These are phyloP conservation scores for Hydnomerulius pinastri DNA, from an alignment of 768 basidiomycete species.

Conservation along the genomic window DNA sequence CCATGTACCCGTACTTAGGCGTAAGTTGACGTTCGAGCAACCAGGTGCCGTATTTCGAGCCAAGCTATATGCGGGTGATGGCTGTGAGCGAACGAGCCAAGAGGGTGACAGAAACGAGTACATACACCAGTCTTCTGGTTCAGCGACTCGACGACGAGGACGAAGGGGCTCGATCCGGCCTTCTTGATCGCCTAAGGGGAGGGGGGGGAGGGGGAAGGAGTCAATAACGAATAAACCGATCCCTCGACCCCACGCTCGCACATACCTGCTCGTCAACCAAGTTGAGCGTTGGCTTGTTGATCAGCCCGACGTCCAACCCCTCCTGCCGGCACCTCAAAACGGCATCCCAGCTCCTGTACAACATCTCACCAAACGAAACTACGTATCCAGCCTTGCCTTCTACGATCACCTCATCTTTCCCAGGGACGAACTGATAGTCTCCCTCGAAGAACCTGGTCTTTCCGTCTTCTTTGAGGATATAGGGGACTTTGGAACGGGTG, in stretches of 20 bases:
- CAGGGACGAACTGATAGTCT: slow-evolving; percentile 77
- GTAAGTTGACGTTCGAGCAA: slow-evolving; percentile 79
- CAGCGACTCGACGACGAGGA: slow-evolving; percentile 82
- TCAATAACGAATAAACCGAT: too few relatives aligned
- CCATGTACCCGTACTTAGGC: slow-evolving; percentile 82
- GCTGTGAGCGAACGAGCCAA: background rate
- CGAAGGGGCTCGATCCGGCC: slow-evolving; percentile 73
- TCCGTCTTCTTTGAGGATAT: slow-evolving; percentile 78
- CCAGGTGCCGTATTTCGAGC: slow-evolving; percentile 86
- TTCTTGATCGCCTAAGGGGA: slow-evolving; percentile 55
- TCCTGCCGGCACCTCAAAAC: slow-evolving; percentile 70
- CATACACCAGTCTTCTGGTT: slow-evolving; percentile 86
- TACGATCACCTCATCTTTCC: slow-evolving; percentile 80
- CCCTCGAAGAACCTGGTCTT: slow-evolving; percentile 63
- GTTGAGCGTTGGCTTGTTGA: slow-evolving; percentile 86
- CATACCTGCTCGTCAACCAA: slow-evolving; percentile 77
- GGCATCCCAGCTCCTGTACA: slow-evolving; percentile 83
- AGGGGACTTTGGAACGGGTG: slow-evolving; percentile 87
- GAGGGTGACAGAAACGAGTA: slow-evolving; percentile 4
- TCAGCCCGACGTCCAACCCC: slow-evolving; percentile 79
- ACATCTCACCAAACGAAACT: slow-evolving; percentile 84
- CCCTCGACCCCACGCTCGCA: slow-evolving; percentile 5
- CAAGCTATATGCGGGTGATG: slow-evolving; percentile 45
- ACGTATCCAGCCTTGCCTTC: slow-evolving; percentile 83
- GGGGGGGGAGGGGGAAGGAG: too few relatives aligned